Percentiles rank a stretch among this genome's conserved stretches.
Evolutionary conservation across 169 alveolate genomes (phyloP).

Genomic region (Cryptosporidium bovis): DNA sequence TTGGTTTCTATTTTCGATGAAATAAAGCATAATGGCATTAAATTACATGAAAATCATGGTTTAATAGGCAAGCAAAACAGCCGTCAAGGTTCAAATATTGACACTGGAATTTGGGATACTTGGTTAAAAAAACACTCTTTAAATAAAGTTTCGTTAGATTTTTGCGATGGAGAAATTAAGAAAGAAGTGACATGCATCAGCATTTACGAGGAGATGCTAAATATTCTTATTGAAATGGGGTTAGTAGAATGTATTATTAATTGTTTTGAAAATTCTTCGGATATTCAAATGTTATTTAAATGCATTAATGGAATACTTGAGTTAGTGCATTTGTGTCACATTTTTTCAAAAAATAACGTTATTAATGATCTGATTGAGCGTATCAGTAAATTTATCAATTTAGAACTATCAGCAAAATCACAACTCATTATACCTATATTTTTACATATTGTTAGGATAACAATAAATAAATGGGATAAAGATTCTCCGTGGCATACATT

Average conservation of each 20-base stretch:
- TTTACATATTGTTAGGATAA: constrained; percentile 16
- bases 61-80: neutral
- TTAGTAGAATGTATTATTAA: constrained; percentile 29
- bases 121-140: constrained; percentile 35
- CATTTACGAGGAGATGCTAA: constrained; percentile 30
- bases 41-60: constrained; percentile 7
- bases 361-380: constrained; percentile 23
- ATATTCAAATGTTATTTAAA: constrained; percentile 27
- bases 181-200: neutral
- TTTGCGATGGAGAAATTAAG: neutral
- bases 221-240: constrained; percentile 4
- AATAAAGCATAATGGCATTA: constrained; percentile 78
- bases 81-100: neutral
- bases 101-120: constrained; percentile 2
- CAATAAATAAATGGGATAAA: constrained; percentile 24
- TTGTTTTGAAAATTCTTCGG: constrained; percentile 26
- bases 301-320: constrained; percentile 51
- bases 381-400: constrained; percentile 25
- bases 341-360: constrained; percentile 13
- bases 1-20: constrained; percentile 81
- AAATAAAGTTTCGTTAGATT: neutral
- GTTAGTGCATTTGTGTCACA: constrained; percentile 3
- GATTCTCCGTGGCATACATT: constrained; percentile 52
- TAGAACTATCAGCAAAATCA: constrained; percentile 40
- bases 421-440: constrained; percentile 47